Base-by-base conservation (phyloP, 768 basidiomycete species). In the Mycena belliarum region DNA sequence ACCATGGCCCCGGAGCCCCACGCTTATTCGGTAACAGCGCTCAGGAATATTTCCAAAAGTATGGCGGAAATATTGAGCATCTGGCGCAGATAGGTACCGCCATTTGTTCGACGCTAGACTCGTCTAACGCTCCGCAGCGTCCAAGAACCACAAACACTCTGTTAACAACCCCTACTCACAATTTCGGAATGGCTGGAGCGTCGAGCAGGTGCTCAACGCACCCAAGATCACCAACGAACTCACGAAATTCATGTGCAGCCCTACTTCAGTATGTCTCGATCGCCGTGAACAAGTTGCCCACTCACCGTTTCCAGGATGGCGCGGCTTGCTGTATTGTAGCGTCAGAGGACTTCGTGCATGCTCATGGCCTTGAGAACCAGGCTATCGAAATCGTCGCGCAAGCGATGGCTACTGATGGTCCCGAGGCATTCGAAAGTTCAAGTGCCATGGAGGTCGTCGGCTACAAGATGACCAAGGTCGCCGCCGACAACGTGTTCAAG, bases 181-280 rank as follows among this genome's bases (percentile, higher is more conserved):
- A 68, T 95, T 95, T 71, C 81, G 85, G 6, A 81, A 87, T 64
- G 88, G 88, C 6, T 91, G 89, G 87, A 85, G 78, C 20, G 81
- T 82, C 20, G 85, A 91, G 63, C 81, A 93, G 64, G 79, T 93
- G 25, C 68, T 90, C 51, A 76, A 77, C 12, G 80, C 89, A 3
- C 79, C 82, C 7, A 86, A 86, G 72, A 84, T 93, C 68, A 88
- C 79, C 41, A 85, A 83, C 44, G 82, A 90, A 63, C 73, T 91
- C 46, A 91, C 91, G 3, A 89, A 89, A 70, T 87, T 83, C 69
- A 93, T 93, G 89, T 93, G 91, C 67, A 92, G 89, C 64, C 91
- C 91, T 0, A 94, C 91, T 29, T 92, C 84, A 33, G 89, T 83
- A 58, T 56, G 78, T 69, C 14, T 24, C 26, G 16, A 16, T n/a